Evolutionary conservation across 495 filamentous ascomycete genomes (phyloP), one percentile per base, ranked within the genome.

Genomic region (Penicillium egyptiacum): DNA sequence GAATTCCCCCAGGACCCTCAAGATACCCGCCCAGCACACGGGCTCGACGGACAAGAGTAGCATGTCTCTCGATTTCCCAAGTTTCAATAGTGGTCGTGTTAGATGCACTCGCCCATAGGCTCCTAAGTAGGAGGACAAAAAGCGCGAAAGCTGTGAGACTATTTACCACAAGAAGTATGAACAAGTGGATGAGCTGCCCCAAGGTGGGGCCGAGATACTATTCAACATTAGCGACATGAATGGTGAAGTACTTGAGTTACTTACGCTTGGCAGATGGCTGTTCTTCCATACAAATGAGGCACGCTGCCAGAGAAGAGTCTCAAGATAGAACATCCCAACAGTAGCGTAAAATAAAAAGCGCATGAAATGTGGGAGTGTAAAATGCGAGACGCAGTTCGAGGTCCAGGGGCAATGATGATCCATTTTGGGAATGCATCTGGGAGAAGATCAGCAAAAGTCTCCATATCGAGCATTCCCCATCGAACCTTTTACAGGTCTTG

Each of bases 351-450:
- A 78, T 22, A 97, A 74, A 71, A 97, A 96, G 49, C 92, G 92
- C 16, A 94, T 68, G 71, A 96, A 96, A 72, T 96, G 87, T 11
- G 92, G 92, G 65, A 93, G 88, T 12, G 92, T 95, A 51, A 86
- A 84, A 68, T 96, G 82, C 3, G 92, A 96, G 42, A 98, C 91
- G 73, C 94, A 98, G 69, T 95, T 97, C 42, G 77, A 74, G 2
- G 92, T 97, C 94, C 94, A 98, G 0, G 94, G 92, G 66, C 94
- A 98, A 75, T 98, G 94, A 72, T 98, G 94, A 77, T 98, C 94
- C 95, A 98, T 98, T 69, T 90, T 92, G 2, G 92, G 89, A 56
- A 98, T 87, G 72, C 94, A 98, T 70, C 87, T 91, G 54, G 19
- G 35, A 22, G 20, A 23, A 31, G 8, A 30, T 62, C 25, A 64